Evolutionary conservation across 169 alveolate species (phyloP).

Genomic region (Plasmodium vinckei): DNA sequence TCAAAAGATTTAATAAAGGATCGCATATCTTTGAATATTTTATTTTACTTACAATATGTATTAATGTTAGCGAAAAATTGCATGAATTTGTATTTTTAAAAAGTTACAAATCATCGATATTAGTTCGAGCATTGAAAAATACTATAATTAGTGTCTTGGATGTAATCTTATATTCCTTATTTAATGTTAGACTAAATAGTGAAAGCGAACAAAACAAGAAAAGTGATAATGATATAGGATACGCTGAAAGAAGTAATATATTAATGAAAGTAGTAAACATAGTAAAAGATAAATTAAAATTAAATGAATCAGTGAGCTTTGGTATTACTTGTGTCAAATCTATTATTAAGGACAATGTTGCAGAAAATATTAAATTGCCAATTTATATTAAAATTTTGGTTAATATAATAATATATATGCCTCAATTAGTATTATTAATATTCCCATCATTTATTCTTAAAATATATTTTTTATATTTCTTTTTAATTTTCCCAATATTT

Average conservation of each 20-base stretch:
- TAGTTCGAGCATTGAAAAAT: conserved; percentile 50
- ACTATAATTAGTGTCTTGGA: conserved; percentile 35
- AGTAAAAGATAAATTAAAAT: conserved; percentile 34
- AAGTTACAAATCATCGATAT: conserved; percentile 51
- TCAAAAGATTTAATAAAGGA: conserved; percentile 17
- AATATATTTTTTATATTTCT: conserved; percentile 55
- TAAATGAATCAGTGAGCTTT: conserved; percentile 62
- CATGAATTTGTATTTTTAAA: conserved; percentile 60
- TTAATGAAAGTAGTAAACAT: conserved; percentile 38
- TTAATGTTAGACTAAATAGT: conserved; percentile 50
- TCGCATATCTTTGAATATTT: conserved; percentile 40
- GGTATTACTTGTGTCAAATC: conserved; percentile 56
- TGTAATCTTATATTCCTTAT: conserved; percentile 39
- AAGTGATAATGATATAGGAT: not conserved
- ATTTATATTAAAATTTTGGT: conserved; percentile 37
- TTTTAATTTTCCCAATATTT: conserved; percentile 58
- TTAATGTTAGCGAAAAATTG: conserved; percentile 54
- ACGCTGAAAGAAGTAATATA: conserved; percentile 59
- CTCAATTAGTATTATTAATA: conserved; percentile 42
- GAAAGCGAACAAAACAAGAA: conserved; percentile 15
- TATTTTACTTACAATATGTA: conserved; percentile 25
- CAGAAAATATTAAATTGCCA: conserved; percentile 62
- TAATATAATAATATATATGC: conserved; percentile 65
- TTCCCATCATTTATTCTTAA: conserved; percentile 63
- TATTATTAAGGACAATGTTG: conserved; percentile 47